Base-by-base conservation (phyloP, 2,329 filamentous ascomycete species). In the Colletotrichum cuscutae region DNA sequence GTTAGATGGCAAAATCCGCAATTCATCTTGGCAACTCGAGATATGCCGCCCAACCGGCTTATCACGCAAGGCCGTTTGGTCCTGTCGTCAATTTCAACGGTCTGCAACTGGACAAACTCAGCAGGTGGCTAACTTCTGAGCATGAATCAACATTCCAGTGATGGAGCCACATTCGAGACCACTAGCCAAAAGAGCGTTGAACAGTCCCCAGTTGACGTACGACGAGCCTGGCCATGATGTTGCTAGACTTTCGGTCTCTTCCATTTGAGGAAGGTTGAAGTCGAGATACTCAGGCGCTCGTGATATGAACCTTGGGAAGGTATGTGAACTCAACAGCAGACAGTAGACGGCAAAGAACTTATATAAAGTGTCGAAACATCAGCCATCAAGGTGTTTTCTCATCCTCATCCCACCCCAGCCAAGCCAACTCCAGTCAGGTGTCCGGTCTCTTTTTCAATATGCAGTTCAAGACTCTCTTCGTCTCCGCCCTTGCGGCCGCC, bases 391-490 rank as follows among this genome's bases (percentile, higher is more conserved):
- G 66, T 70, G 37, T 30, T 4, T 12, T 32, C 24, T 4, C 42
- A 5, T 64, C 60, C 32, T 56, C 35, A 65, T 70, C 56, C 60
- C 54, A 22, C 62, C 66, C 54, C 35, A 54, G 65, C 13, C 54
- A 63, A 72, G 60, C 22, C 61, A 68, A 57, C 35, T 60, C 37
- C 42, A 61, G 30, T 61, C 70, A 61, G 60, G 66, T 72, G 46
- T 52, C 54, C 60, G 54, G 66, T 60, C 54, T 37, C 54, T n/a
- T 24, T 35, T 35, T 42, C 52, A 68, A 53, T 15, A 73, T 73
- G 71, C 71, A 71, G 37, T 54, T 73, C 71, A 73, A 72, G 68
- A 59, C 30, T 53, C 60, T 73, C 13, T 22, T 73, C 54, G 60
- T 73, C 46, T 72, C 71, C 49, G 71, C 68, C 52, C 68, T 73